Conservation (phyloP, 2,329 filamentous ascomycete species). For the Hymenoscyphus scutula region DNA sequence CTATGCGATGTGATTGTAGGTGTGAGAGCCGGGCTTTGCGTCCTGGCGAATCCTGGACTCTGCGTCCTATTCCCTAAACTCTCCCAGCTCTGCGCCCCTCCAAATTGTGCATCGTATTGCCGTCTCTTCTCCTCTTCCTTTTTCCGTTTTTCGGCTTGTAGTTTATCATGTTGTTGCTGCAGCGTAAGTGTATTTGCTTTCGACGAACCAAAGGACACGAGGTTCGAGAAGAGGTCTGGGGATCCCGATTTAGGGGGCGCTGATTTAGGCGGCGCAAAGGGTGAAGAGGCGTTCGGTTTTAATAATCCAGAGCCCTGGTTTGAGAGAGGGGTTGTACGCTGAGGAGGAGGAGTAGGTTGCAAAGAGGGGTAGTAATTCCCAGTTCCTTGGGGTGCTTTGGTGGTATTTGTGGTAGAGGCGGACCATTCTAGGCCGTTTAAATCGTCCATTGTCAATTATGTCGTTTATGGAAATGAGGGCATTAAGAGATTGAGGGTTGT, state of each 20-base stretch:
- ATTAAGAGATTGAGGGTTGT: slow-evolving; percentile 17
- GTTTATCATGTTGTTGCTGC: slow-evolving; percentile 70
- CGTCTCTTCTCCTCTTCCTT: slow-evolving; percentile 73
- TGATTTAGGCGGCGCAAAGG: slow-evolving; percentile 43
- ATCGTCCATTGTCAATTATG: slow-evolving; percentile 53
- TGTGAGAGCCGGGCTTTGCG: slow-evolving; percentile 31
- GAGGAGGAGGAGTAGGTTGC: slow-evolving; percentile 47
- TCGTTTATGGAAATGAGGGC: slow-evolving; percentile 8
- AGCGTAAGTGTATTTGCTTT: slow-evolving; percentile 69
- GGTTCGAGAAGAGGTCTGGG: slow-evolving; percentile 73
- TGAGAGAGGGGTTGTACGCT: slow-evolving; percentile 53
- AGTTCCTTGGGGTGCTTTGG: slow-evolving; percentile 44
- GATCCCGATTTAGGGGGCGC: slow-evolving; percentile 44
- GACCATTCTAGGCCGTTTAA: slow-evolving; percentile 61
- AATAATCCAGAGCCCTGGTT: slow-evolving; percentile 40
- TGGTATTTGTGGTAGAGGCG: slow-evolving; percentile 37
- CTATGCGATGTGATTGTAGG: slow-evolving; percentile 49
- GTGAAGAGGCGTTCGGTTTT: slow-evolving; percentile 28
- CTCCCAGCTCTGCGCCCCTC: slow-evolving; percentile 74
- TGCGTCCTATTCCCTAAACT: slow-evolving; percentile 56
- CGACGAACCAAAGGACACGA: slow-evolving; percentile 61
- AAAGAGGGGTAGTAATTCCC: slow-evolving; percentile 49
- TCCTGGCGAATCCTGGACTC: slow-evolving; percentile 27
- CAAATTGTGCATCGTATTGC: slow-evolving; percentile 74
- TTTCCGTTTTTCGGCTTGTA: slow-evolving; percentile 62